These are phyloP conservation scores for Cenchrus americanus DNA, from an alignment of 176 grass and related monocot genomes.

Conservation along the genomic window DNA sequence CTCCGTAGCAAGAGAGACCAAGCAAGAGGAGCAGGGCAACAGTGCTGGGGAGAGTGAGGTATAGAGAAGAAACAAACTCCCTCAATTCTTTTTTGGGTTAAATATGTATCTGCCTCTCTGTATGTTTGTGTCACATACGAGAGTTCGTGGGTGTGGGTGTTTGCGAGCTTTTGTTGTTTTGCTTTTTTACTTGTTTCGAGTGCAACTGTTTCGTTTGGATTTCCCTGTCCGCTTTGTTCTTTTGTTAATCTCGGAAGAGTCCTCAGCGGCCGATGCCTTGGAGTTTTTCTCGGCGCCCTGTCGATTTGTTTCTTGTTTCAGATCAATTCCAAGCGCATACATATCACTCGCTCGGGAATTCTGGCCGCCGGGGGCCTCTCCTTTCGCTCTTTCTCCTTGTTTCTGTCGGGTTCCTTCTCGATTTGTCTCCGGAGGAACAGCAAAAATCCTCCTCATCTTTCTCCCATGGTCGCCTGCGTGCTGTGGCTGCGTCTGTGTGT, in stretches of 20 bases:
- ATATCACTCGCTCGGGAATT: conserved; percentile 43
- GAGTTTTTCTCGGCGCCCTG: conserved; percentile 73
- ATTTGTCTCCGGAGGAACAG: conserved; percentile 42
- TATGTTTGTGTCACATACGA: conserved; percentile 58
- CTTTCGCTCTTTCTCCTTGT: conserved; percentile 45
- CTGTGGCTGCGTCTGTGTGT: conserved; percentile 48
- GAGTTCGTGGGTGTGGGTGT: conserved; percentile 59
- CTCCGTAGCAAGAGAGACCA: conserved; percentile 1
- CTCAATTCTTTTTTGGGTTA: conserved; percentile 45
- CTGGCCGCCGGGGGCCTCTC: conserved; percentile 30
- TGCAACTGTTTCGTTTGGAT: conserved; percentile 95
- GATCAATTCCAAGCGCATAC: conserved; percentile 57
- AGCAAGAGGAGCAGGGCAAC: conserved; percentile 24
- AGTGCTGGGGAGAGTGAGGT: conserved; percentile 45
- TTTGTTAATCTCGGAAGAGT: conserved; percentile 80
- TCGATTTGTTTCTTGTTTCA: conserved; percentile 67
- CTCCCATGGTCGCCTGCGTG: conserved; percentile 45
- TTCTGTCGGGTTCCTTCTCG: conserved; percentile 51
- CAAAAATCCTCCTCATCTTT: conserved; percentile 38
- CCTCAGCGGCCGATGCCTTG: conserved; percentile 59
- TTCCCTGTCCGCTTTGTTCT: conserved; percentile 84
- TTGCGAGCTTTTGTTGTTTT: conserved; percentile 76
- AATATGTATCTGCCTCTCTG: conserved; percentile 28
- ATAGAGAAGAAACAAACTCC: conserved; percentile 50
- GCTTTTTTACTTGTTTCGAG: conserved; percentile 90